A percentile compares a stretch with the other conserved stretches of the same genome.
Evolutionary conservation across 768 basidiomycete genomes (phyloP).

Genomic region (Mycena latifolia): DNA sequence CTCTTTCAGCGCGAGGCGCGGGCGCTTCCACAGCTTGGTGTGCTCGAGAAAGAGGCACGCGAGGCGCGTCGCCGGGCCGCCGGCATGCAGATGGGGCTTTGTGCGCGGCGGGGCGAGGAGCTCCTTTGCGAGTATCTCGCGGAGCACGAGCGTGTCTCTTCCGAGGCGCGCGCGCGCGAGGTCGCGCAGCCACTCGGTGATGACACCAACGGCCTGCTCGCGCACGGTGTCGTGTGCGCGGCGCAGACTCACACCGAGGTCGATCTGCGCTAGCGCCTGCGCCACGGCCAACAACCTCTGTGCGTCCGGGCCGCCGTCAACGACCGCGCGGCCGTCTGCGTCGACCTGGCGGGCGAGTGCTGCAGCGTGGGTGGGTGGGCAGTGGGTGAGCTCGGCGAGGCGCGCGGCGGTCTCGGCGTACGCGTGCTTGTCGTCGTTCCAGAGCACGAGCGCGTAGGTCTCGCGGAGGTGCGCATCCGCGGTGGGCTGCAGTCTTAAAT

Average conservation of each 20-base stretch:
- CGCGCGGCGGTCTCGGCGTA: constrained; percentile 88
- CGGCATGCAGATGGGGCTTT: constrained; percentile 57
- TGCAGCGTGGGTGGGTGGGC: constrained; percentile 66
- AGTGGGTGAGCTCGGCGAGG: constrained; percentile 64
- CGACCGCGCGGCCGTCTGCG: constrained; percentile 83
- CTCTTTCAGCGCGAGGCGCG: constrained; percentile 84
- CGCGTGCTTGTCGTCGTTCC: constrained; percentile 99
- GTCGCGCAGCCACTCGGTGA: constrained; percentile 90
- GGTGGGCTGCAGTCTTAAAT: constrained; percentile 79
- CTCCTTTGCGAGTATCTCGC: constrained; percentile 80
- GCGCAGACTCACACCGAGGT: constrained; percentile 91
- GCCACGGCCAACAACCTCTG: constrained; percentile 79
- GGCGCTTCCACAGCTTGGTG: constrained; percentile 87
- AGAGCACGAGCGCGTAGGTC: constrained; percentile 85
- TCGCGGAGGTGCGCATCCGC: constrained; percentile 86
- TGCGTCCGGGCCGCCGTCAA: constrained; percentile 76
- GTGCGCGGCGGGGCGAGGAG: constrained; percentile 71
- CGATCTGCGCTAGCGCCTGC: constrained; percentile 85
- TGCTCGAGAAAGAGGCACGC: constrained; percentile 88
- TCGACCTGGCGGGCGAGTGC: constrained; percentile 74
- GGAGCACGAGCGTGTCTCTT: constrained; percentile 73
- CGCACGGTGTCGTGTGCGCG: constrained; percentile 89
- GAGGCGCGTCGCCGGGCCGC: constrained; percentile 70
- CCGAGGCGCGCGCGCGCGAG: constrained; percentile 80
- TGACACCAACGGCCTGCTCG: constrained; percentile 85